Evolutionary conservation across 2,329 filamentous ascomycete species (phyloP).

Genomic region (Fusarium succisae): DNA sequence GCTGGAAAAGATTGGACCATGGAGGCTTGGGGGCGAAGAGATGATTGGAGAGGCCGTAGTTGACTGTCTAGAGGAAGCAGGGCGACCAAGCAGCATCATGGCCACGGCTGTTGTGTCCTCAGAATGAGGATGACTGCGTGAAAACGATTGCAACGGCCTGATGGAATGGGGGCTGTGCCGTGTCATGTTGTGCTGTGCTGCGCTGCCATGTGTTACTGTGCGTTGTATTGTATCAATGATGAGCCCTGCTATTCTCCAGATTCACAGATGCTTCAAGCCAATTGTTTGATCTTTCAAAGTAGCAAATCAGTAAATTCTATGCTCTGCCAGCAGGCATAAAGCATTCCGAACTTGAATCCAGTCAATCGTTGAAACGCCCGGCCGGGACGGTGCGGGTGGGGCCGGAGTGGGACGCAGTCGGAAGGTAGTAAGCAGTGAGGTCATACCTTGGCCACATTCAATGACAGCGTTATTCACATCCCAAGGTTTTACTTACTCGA

Average conservation of each 20-base stretch:
- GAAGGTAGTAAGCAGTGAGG: slow-evolving; percentile 20
- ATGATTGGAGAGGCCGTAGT: slow-evolving; percentile 24
- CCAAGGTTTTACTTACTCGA: not conserved
- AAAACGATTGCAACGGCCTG: not conserved
- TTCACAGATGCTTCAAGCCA: not conserved
- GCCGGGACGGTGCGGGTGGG: not conserved
- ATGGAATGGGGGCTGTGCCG: slow-evolving; percentile 23
- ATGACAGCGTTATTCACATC: slow-evolving; percentile 21
- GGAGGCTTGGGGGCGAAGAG: slow-evolving; percentile 9
- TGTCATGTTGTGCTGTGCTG: not conserved
- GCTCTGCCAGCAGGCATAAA: not conserved
- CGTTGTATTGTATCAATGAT: not conserved
- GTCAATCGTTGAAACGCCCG: not conserved
- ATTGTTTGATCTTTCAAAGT: not conserved
- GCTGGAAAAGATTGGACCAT: slow-evolving; percentile 18
- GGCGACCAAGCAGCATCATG: not conserved
- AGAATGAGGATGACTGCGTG: slow-evolving; percentile 18
- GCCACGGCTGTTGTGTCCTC: not conserved
- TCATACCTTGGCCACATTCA: slow-evolving; percentile 22
- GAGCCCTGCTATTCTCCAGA: not conserved
- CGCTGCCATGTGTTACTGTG: not conserved
- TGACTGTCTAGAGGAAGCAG: not conserved
- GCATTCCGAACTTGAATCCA: not conserved
- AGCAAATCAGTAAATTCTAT: not conserved
- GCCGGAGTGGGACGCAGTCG: slow-evolving; percentile 12